Evolutionary conservation across 2,329 filamentous ascomycete species (phyloP), one percentile per base, ranked within the genome.

Genomic region (Fusarium dlaminii): DNA sequence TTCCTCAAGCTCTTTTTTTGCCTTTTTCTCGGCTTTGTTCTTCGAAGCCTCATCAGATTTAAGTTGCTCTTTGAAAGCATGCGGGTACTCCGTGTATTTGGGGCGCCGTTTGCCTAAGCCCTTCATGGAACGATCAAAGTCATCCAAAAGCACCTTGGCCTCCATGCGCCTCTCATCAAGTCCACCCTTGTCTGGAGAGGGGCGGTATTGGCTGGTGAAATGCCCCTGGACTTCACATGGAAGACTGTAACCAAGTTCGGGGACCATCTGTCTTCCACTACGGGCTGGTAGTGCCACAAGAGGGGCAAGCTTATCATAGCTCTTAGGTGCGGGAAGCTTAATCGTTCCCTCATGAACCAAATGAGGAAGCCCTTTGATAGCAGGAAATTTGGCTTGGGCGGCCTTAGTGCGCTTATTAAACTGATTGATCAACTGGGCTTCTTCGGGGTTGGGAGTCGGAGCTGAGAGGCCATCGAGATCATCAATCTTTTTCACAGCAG

Each of bases 11-110:
- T 85, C 82, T 68, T 84, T 85, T 63, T 83, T 83, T n/a, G 83
- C 84, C 67, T 83, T 85, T 66, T 84, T 84, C 66, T 84, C 85
- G 5, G 83, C 83, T 70, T 86, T 87, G 70, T 85, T 85, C 66
- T 83, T 86, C 4, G 80, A 79, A 11, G 84, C 83, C 64, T 86
- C 84, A 42, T 86, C 84, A 9, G 84, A 82, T 62, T 85, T 85
- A 18, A 86, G 80, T 69, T 86, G 84, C 66, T 86, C 84, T 64
- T 86, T 85, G 65, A 86, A 85, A 18, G 83, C 81, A 75, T 85
- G 83, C 29, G 84, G 84, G 73, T 86, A 86, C 61, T 86, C 84
- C 8, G 84, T 85, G 63, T 86, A 86, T 65, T 86, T 86, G 5
- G 84, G 84, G 27, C 84, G 81, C 29, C 83, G 80, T 72, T 84